These are phyloP conservation scores for Coemansia interrupta DNA, from an alignment of 192 early-diverging fungal species.

Conservation along the genomic window DNA sequence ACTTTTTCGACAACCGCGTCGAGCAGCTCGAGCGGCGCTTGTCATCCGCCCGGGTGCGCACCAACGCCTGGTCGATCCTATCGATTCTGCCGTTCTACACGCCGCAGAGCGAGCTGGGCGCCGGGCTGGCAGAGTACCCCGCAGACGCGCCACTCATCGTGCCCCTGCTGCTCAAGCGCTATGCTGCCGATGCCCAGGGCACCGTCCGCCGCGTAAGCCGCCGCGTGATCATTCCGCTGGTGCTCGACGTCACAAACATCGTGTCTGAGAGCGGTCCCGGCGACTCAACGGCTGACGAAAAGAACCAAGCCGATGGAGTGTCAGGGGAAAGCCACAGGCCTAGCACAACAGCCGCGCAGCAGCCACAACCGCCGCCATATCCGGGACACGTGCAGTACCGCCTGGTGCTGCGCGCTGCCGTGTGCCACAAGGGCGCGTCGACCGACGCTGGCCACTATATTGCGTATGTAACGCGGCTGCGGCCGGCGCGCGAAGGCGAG, in stretches of 20 bases:
- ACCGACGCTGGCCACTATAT: constrained; percentile 56
- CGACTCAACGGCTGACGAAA: neutral
- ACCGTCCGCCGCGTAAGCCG: constrained; percentile 44
- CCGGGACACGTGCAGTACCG: constrained; percentile 38
- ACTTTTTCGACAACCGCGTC: constrained; percentile 64
- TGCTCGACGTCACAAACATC: constrained; percentile 29
- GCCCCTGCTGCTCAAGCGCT: constrained; percentile 68
- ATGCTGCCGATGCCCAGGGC: constrained; percentile 48
- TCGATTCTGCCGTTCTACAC: constrained; percentile 69
- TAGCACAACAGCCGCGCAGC: constrained; percentile 6
- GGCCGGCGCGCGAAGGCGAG: constrained; percentile 21
- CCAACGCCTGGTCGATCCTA: constrained; percentile 68
- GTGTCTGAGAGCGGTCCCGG: neutral
- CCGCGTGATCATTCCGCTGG: constrained; percentile 55
- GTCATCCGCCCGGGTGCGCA: constrained; percentile 42
- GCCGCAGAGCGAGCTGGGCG: constrained; percentile 63
- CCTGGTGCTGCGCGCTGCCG: constrained; percentile 54
- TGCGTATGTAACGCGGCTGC: constrained; percentile 41
- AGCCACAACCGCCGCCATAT: constrained; percentile 34
- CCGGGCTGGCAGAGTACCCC: constrained; percentile 55
- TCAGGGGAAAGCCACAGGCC: constrained; percentile 10
- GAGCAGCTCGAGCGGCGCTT: constrained; percentile 39
- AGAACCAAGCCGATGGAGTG: constrained; percentile 15
- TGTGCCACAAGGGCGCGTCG: constrained; percentile 57
- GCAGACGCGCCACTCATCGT: constrained; percentile 58